These are phyloP conservation scores for Solanum hybrid DNA, from an alignment of 305 asterid species.

Conservation along the genomic window DNA sequence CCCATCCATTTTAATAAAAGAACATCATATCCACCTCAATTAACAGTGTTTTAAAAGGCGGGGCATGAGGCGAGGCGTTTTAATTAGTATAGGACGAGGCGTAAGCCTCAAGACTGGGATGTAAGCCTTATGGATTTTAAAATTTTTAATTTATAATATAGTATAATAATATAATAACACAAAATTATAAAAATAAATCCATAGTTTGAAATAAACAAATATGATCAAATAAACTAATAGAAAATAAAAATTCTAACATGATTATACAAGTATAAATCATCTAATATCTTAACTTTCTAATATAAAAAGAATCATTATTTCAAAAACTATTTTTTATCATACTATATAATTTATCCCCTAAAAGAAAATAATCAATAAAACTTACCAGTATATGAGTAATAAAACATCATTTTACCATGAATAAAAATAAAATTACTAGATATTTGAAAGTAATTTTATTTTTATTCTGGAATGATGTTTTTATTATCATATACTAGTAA, in stretches of 20 bases:
- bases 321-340: not conserved
- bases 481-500: too few species aligned
- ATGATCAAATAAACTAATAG: not conserved
- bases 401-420: not conserved
- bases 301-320: too few species aligned
- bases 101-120: fast-evolving
- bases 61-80: not conserved
- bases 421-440: not conserved
- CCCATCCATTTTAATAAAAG: not conserved
- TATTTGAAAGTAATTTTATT: too few species aligned
- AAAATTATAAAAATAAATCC: too few species aligned
- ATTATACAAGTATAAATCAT: too few species aligned
- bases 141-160: too few species aligned
- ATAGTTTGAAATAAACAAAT: not conserved
- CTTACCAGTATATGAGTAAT: not conserved
- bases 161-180: not conserved
- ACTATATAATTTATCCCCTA: not conserved
- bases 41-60: not conserved
- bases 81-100: too few species aligned
- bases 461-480: not conserved
- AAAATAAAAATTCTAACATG: not conserved
- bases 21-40: not conserved
- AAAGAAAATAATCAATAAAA: not conserved
- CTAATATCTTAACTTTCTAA: too few species aligned
- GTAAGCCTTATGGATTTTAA: fast-evolving